phyloP scores from a whole-genome alignment of 2,329 filamentous ascomycete genomes.

The Neonectria hederae region DNA sequence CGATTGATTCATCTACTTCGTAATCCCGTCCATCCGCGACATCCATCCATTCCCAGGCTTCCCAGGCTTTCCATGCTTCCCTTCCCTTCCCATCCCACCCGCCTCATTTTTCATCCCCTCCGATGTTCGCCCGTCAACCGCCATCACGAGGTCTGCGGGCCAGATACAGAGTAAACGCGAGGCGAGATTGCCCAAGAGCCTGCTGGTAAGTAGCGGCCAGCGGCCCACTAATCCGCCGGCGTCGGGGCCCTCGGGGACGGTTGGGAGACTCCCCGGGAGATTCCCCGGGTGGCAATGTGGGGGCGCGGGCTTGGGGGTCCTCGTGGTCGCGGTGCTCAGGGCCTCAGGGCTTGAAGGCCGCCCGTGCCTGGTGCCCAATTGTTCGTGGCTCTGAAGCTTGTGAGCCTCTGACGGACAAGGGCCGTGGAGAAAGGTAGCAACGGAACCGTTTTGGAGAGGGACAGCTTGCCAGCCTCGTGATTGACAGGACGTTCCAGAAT shows the following conservation, averaged over 20 bases:
- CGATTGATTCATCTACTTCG: conserved; percentile 9
- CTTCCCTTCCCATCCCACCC: conserved; percentile 7
- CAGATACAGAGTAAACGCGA: conserved; percentile 33
- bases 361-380: conserved; percentile 10
- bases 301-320: conserved; percentile 15
- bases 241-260: conserved; percentile 26
- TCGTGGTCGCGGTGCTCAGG: conserved; percentile 10
- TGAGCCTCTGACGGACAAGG: conserved; percentile 15
- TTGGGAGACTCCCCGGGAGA: conserved; percentile 24
- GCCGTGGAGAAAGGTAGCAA: conserved; percentile 20
- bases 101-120: conserved; percentile 18
- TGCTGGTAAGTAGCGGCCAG: conserved; percentile 36
- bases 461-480: conserved; percentile 27
- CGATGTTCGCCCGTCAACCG: conserved; percentile 28
- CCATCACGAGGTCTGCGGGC: conserved; percentile 36
- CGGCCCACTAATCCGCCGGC: conserved; percentile 39
- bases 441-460: conserved; percentile 30
- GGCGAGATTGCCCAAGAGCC: conserved; percentile 29
- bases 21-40: conserved; percentile 15
- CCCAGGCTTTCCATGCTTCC: background rate
- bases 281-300: conserved; percentile 29
- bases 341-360: conserved; percentile 1
- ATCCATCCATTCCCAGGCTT: conserved; percentile 17
- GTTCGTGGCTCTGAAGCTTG: conserved; percentile 12
- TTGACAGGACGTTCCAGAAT: conserved; percentile 39